phyloP scores from a whole-genome alignment of 2,329 filamentous ascomycete species.

The Phialemonium atrogriseum region DNA sequence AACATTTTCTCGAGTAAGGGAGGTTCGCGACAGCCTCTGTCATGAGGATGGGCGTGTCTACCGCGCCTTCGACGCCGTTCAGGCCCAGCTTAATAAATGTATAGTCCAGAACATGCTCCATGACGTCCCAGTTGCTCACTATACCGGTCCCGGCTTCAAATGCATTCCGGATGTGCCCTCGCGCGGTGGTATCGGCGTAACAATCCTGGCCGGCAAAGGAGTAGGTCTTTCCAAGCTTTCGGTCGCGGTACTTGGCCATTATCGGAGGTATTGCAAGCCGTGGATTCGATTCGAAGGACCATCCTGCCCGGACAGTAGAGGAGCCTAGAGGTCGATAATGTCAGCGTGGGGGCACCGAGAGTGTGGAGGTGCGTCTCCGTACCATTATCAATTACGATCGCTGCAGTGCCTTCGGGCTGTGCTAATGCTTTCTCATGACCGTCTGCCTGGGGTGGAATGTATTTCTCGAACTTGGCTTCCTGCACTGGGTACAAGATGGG shows the following conservation, averaged over 20 bases:
- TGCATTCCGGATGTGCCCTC: conserved; percentile 80
- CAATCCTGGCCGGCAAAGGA: conserved; percentile 89
- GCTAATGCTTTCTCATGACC: conserved; percentile 63
- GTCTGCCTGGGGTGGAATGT: conserved; percentile 47
- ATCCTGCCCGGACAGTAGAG: conserved; percentile 81
- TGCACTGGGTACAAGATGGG: conserved; percentile 52
- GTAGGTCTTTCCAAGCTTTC: conserved; percentile 85
- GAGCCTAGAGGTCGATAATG: conserved; percentile 52
- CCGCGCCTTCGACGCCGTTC: conserved; percentile 61
- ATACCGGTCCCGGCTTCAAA: conserved; percentile 89
- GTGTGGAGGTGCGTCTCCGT: conserved; percentile 14
- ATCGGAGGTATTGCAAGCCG: conserved; percentile 77
- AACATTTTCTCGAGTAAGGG: conserved; percentile 80
- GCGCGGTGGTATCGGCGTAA: conserved; percentile 87
- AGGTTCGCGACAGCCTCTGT: conserved; percentile 92
- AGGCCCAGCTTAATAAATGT: conserved; percentile 90
- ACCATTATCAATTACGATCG: conserved; percentile 99
- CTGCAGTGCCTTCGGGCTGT: conserved; percentile 47
- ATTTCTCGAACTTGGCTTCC: conserved; percentile 53
- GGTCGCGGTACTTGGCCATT: conserved; percentile 90
- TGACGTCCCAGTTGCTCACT: conserved; percentile 94
- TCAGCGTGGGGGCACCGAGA: neutral
- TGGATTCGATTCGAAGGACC: conserved; percentile 85
- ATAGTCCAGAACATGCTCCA: conserved; percentile 92
- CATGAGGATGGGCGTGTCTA: conserved; percentile 87